These are phyloP conservation scores for Phytophthora boehmeriae DNA, from an alignment of 352 stramenopile genomes.

Conservation along the genomic window DNA sequence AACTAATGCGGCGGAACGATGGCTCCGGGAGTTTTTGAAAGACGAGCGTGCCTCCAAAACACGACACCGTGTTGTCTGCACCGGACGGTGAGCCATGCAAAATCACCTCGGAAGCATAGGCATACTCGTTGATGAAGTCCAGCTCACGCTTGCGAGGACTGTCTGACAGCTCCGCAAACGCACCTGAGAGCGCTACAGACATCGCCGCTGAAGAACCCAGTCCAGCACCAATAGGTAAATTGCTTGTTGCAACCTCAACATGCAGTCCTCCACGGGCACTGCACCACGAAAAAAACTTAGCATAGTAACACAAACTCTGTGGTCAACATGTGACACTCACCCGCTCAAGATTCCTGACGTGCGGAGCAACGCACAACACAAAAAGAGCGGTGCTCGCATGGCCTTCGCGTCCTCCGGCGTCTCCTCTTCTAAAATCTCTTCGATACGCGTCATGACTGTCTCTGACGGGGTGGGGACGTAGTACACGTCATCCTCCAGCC, in stretches of 20 bases:
- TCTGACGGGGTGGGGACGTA: constrained; percentile 57
- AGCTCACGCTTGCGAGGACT: constrained; percentile 29
- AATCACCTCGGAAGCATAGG: constrained; percentile 89
- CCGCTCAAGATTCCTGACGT: constrained; percentile 36
- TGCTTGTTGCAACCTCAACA: constrained; percentile 55
- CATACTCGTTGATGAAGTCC: constrained; percentile 83
- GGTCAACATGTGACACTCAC: constrained; percentile 6
- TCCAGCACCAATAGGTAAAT: constrained; percentile 86
- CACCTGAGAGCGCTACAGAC: constrained; percentile 82
- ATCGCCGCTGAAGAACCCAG: constrained; percentile 93
- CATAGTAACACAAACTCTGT: not conserved
- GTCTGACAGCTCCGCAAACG: constrained; percentile 49
- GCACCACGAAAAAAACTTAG: constrained; percentile 9
- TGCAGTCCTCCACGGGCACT: constrained; percentile 34
- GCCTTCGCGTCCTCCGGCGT: constrained; percentile 47
- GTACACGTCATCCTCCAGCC: constrained; percentile 40
- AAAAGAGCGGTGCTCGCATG: constrained; percentile 60
- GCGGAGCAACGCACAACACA: constrained; percentile 63
- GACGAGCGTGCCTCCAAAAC: constrained; percentile 85
- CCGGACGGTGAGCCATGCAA: constrained; percentile 91
- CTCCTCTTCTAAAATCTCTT: constrained; percentile 51
- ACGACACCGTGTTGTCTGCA: constrained; percentile 92
- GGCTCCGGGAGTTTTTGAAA: constrained; percentile 69
- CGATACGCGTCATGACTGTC: constrained; percentile 52
- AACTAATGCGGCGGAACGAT: constrained; percentile 49